Evolutionary conservation across 1,284 basidiomycete species (phyloP).

Genomic region (Marasmius sp.): DNA sequence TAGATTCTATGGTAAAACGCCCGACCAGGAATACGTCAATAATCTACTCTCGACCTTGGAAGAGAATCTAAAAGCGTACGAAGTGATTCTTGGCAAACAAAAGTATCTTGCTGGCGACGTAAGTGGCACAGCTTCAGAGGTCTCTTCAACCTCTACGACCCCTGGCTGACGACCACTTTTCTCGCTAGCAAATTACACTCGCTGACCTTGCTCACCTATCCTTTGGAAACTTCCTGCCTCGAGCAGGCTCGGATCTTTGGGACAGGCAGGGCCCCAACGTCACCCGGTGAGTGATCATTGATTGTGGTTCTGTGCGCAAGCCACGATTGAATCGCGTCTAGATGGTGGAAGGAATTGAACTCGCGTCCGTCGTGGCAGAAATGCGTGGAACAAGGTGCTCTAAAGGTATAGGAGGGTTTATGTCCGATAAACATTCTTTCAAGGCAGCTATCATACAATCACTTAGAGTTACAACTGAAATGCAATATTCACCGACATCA

Average conservation of each 20-base stretch:
- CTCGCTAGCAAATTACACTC: slow-evolving; percentile 30
- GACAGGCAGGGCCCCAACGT: slow-evolving; percentile 30
- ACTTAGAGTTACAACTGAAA: too few relatives aligned
- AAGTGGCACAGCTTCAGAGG: slow-evolving; percentile 12
- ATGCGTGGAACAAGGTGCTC: slow-evolving; percentile 30
- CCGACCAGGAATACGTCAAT: slow-evolving; percentile 33
- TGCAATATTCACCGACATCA: too few relatives aligned
- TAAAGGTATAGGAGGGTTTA: background rate
- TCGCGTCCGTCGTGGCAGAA: slow-evolving; percentile 34
- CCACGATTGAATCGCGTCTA: slow-evolving; percentile 10
- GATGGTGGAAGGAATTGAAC: slow-evolving; percentile 37
- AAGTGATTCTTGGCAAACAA: slow-evolving; percentile 49
- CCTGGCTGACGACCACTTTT: background rate
- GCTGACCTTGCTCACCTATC: slow-evolving; percentile 37
- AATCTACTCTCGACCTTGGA: slow-evolving; percentile 32
- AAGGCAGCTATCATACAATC: too few relatives aligned
- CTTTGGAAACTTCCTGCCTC: slow-evolving; percentile 24
- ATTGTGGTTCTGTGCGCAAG: background rate
- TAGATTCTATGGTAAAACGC: slow-evolving; percentile 4
- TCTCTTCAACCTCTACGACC: background rate
- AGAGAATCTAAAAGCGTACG: slow-evolving; percentile 46
- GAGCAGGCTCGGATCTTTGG: slow-evolving; percentile 27
- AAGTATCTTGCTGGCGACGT: slow-evolving; percentile 54
- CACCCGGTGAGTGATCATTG: slow-evolving; percentile 19
- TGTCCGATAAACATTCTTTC: background rate